Percentiles rank a stretch among this genome's conserved stretches.
Evolutionary conservation across 2,329 filamentous ascomycete genomes (phyloP).

Genomic region (Fusarium hainanense): DNA sequence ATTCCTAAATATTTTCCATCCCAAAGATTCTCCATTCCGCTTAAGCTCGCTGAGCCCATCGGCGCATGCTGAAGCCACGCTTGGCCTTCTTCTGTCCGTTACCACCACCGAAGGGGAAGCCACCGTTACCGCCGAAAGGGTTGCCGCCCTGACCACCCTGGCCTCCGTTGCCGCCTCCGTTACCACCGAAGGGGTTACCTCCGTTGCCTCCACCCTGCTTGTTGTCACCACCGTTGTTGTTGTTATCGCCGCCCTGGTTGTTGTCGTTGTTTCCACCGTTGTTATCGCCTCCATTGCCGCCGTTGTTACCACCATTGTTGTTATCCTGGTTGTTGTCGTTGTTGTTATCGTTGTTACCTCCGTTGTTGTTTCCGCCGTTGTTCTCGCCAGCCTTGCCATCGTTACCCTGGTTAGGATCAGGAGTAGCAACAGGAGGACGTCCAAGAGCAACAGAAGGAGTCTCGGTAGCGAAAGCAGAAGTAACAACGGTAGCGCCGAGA

Average conservation of each 20-base stretch:
- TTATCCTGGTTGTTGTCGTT: constrained; percentile 8
- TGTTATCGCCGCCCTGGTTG: not conserved
- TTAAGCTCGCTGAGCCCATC: constrained; percentile 27
- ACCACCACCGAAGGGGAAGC: constrained; percentile 21
- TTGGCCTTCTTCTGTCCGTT: constrained; percentile 21
- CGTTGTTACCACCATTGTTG: constrained; percentile 10
- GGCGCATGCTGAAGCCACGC: constrained; percentile 9
- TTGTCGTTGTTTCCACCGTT: not conserved
- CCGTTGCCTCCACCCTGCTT: not conserved
- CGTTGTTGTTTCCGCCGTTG: constrained; percentile 15
- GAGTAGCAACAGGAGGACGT: constrained; percentile 5
- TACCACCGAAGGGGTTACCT: not conserved
- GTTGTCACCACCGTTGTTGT: not conserved
- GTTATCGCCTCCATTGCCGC: not conserved
- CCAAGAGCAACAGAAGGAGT: constrained; percentile 48
- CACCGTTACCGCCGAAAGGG: not conserved
- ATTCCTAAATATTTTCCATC: not conserved
- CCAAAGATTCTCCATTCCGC: not conserved
- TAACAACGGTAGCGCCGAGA: constrained; percentile 47
- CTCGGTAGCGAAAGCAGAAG: constrained; percentile 48
- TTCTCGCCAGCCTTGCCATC: constrained; percentile 18
- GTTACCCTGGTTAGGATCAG: not conserved
- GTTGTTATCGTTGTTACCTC: not conserved
- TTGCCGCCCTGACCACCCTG: no score
- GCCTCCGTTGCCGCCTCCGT: not conserved